A percentile compares a stretch with the other conserved stretches of the same genome.
Evolutionary conservation across 257 asterid genomes (phyloP).

Genomic region (Ocimum tenuiflorum): DNA sequence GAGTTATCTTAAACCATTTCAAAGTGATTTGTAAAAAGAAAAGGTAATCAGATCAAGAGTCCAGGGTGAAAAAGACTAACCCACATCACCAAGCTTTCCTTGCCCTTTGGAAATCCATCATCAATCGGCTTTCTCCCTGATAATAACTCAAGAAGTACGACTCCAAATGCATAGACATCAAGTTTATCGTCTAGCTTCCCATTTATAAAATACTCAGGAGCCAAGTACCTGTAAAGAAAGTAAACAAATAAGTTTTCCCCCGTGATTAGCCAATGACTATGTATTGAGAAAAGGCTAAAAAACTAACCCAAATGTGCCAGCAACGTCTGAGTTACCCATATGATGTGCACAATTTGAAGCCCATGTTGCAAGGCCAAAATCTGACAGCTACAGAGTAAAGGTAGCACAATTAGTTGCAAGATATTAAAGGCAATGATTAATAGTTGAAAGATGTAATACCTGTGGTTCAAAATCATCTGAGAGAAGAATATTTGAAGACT

Average conservation of each 20-base stretch:
- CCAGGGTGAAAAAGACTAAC: constrained; percentile 34
- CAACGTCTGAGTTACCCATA: constrained; percentile 51
- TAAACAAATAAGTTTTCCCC: not conserved
- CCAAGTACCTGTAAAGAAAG: constrained; percentile 61
- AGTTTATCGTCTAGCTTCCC: constrained; percentile 67
- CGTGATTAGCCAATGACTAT: constrained; percentile 1
- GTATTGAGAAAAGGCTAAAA: constrained; percentile 4
- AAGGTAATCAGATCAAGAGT: not conserved
- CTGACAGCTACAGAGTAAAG: constrained; percentile 54
- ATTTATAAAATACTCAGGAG: constrained; percentile 85
- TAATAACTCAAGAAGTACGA: constrained; percentile 85
- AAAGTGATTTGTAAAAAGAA: not conserved
- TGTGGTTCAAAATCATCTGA: constrained; percentile 74
- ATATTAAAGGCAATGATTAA: not conserved
- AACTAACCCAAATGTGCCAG: constrained; percentile 93
- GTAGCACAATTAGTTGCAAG: not conserved
- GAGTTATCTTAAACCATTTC: not conserved
- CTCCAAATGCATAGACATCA: constrained; percentile 91
- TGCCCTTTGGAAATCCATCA: constrained; percentile 52
- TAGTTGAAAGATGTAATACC: constrained; percentile 33
- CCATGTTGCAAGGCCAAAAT: constrained; percentile 84
- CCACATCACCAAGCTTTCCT: constrained; percentile 84
- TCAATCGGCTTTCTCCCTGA: constrained; percentile 84
- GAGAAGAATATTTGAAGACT: constrained; percentile 88
- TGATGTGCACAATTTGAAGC: constrained; percentile 56